Base-by-base conservation (phyloP, 2,329 filamentous ascomycete genomes). In the Fusarium mangiferae region DNA sequence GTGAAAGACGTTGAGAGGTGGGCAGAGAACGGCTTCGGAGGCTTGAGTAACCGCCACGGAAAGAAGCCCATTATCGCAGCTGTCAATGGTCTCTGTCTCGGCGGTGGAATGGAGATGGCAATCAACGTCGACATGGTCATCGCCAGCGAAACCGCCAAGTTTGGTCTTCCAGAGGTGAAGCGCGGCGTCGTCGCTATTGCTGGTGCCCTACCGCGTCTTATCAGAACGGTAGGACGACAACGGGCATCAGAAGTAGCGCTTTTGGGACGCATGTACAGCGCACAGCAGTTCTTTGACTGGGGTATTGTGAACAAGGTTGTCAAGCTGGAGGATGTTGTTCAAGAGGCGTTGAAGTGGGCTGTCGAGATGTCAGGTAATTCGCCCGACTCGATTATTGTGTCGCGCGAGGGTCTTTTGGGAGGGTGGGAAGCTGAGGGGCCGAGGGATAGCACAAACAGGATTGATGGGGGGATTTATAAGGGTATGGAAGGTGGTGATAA, bases 331-430 rank as follows among this genome's bases (percentile, higher is more conserved):
- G 83, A 81, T 78, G 87, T 91, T 24, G 84, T 92, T 9, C 82
- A 83, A 15, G 88, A 86, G 77, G 92, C 92, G 36, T 74, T 95
- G 42, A 82, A 83, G 68, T 85, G 92, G 80, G 93, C 93, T 20
- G 82, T 80, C 45, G 83, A 86, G 78, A 87, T 95, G 75, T 89
- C 89, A 24, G 87, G 79, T 67, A 92, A 93, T 81, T 94, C 91
- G 75, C 94, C 93, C 5, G 94, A 96, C 81, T 87, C 91, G 30
- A 89, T 96, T 38, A 90, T 95, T 77, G 91, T 94, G n/a, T 91
- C 86, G 68, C 86, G 93, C 28, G 91, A 91, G 78, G 93, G 93
- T 0, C 78, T 96, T 57, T 89, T 92, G 81, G 82, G 93, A 72
- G 93, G 91, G 0, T 95, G 92, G 92, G 93, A 94, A 76, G 88